A percentile compares a stretch with the other conserved stretches of the same genome.
These are phyloP conservation scores for Bjerkandera adusta DNA, from an alignment of 1,284 basidiomycete genomes.

Conservation along the genomic window DNA sequence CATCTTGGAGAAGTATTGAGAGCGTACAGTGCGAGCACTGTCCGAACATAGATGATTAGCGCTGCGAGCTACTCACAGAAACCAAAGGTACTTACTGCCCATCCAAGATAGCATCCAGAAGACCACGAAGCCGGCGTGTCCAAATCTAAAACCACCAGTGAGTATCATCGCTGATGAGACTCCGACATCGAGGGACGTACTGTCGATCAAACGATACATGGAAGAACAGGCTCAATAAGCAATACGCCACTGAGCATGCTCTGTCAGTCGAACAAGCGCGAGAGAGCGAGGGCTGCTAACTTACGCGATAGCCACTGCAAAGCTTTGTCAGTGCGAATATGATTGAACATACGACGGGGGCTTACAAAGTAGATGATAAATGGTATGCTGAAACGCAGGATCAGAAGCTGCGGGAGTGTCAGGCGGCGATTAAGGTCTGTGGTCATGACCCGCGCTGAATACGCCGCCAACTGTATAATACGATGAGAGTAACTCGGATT, in stretches of 20 bases:
- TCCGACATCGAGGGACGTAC: constrained; percentile 26
- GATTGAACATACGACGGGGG: constrained; percentile 16
- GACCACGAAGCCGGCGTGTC: constrained; percentile 62
- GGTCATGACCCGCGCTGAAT: constrained; percentile 28
- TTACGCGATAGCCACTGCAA: constrained; percentile 16
- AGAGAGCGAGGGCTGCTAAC: too few relatives aligned
- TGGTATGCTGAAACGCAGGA: constrained; percentile 54
- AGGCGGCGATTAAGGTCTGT: constrained; percentile 53
- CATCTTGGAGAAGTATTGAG: constrained; percentile 10
- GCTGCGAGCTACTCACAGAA: background rate
- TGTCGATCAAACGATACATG: constrained; percentile 53
- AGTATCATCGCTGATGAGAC: background rate
- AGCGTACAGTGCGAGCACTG: constrained; percentile 52
- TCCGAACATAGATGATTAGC: background rate
- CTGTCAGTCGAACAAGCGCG: background rate
- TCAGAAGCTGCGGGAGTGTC: constrained; percentile 50
- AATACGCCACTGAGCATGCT: constrained; percentile 35
- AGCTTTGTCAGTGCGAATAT: constrained; percentile 23
- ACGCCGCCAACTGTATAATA: constrained; percentile 32
- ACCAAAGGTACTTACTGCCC: constrained; percentile 31
- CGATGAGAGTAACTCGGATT: constrained; percentile 14
- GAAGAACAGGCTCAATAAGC: constrained; percentile 67
- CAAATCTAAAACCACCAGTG: constrained; percentile 34
- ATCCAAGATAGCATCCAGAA: constrained; percentile 76
- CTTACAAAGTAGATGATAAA: constrained; percentile 57